Evolutionary conservation across 805 yeast genomes (phyloP), one percentile per base, ranked within the genome.

Genomic region (Starmerella etchellsii): DNA sequence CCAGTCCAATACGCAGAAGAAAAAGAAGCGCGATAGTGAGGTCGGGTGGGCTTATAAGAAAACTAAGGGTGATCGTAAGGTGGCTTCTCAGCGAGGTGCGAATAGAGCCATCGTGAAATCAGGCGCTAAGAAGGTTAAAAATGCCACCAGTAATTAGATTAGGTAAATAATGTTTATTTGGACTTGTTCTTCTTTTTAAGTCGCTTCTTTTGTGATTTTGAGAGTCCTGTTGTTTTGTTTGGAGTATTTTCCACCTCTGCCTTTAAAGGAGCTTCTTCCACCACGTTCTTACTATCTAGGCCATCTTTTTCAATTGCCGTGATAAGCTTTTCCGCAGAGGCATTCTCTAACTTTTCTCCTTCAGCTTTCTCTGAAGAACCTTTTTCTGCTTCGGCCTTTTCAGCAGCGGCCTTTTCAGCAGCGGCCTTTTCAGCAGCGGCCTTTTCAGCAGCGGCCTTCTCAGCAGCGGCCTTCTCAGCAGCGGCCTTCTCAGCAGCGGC

Each of bases 31-130:
- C 19, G 64, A 69, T 34, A 93, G 78, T 54, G 80, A 71, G 1
- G 69, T 69, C 41, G 61, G 65, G 15, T 71, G 87, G 63, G 61
- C 71, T 27, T 84, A 83, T 59, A 82, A 80, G 58, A 85, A 85
- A 66, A 85, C 95, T 8, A 75, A 76, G 59, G 63, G 55, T 36
- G 94, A 82, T 58, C 73, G 95, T 55, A 29, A 42, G 18, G 25
- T 42, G 14, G 35, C 44, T 16, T 33, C 47, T 7, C 36, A 42
- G 37, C 48, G 57, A 10, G 57, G 57, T 15, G 49, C 51, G 2
- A 44, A 47, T 30, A 41, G 55, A 15, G 43, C 37, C 4, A 40
- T 53, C 22, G 37, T 41, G 39, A 52, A 50, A 45, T 31, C 40
- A 2, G 53, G 53, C 6, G 49, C 47, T 16, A 40, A 46, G 25